Percentiles rank a stretch among this genome's conserved stretches.
These are phyloP conservation scores for Quercus phellos DNA, from an alignment of 331 rosid genomes.

Conservation along the genomic window DNA sequence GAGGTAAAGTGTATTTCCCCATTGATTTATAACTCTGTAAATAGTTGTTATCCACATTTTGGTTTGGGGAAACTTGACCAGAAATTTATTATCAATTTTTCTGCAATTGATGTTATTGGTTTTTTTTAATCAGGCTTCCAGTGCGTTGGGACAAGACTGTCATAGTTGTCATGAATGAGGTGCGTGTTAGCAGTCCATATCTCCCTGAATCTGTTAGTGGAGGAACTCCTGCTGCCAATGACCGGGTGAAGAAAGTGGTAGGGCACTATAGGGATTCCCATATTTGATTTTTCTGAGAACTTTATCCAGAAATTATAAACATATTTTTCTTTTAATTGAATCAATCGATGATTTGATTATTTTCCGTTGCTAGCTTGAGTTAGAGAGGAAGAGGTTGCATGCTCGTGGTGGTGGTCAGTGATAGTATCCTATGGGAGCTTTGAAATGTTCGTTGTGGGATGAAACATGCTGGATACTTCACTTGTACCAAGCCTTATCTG, in stretches of 20 bases:
- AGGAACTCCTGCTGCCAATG: conserved; percentile 96
- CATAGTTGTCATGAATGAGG: conserved; percentile 94
- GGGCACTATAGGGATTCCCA: conserved; percentile 12
- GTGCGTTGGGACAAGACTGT: conserved; percentile 97
- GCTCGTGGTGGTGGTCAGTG: conserved; percentile 58
- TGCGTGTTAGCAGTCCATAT: conserved; percentile 88
- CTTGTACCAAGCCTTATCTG: conserved; percentile 22
- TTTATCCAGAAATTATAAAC: neutral
- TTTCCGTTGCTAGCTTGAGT: conserved; percentile 53
- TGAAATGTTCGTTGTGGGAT: conserved; percentile 20
- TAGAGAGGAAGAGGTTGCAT: conserved; percentile 85
- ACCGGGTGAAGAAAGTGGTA: conserved; percentile 98
- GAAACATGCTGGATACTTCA: conserved; percentile 30
- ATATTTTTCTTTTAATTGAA: neutral
- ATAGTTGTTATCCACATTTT: neutral
- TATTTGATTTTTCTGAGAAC: neutral
- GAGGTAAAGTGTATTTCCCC: no score
- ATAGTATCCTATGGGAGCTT: conserved; percentile 25
- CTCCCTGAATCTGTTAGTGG: conserved; percentile 85
- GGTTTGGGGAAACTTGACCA: neutral
- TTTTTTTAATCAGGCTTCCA: conserved; percentile 72
- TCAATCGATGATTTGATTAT: conserved; percentile 14
- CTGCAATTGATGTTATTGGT: conserved; percentile 15
- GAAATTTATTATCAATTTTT: neutral
- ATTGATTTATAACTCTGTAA: neutral